phyloP scores from a whole-genome alignment of 2,329 filamentous ascomycete species.

The Arthrobotrys conoides region DNA sequence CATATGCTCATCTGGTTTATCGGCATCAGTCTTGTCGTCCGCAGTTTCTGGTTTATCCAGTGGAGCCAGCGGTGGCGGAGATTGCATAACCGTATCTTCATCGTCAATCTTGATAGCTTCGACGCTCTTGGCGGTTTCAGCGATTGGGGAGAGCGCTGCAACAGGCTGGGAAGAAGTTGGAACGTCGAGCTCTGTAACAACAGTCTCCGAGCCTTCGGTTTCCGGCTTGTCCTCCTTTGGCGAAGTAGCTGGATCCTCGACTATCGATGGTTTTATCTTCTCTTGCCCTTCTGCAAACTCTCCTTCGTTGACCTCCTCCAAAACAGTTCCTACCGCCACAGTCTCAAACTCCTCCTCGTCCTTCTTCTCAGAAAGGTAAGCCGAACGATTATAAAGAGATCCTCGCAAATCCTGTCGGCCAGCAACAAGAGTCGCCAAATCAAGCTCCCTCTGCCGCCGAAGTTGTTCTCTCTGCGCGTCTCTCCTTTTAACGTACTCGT shows the following conservation, averaged over 20 bases:
- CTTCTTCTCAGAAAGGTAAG: constrained; percentile 48
- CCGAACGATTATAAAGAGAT: constrained; percentile 43
- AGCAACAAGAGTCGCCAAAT: constrained; percentile 59
- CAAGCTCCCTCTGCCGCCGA: constrained; percentile 78
- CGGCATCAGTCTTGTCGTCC: constrained; percentile 35
- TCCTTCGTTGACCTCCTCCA: constrained; percentile 78
- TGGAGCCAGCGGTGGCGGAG: constrained; percentile 48
- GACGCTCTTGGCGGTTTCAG: constrained; percentile 44
- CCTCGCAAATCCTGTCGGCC: constrained; percentile 50
- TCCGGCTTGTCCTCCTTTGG: constrained; percentile 48
- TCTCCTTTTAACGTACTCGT: constrained; percentile 84
- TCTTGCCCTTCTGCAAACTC: constrained; percentile 66
- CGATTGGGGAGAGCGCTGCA: constrained; percentile 46
- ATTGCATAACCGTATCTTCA: constrained; percentile 59
- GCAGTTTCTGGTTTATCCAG: constrained; percentile 38
- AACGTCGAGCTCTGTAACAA: constrained; percentile 57
- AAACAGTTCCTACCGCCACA: constrained; percentile 78
- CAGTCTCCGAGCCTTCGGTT: constrained; percentile 33
- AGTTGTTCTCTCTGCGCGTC: constrained; percentile 86
- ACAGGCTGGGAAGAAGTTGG: constrained; percentile 48
- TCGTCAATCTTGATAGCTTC: constrained; percentile 58
- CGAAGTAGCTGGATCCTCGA: constrained; percentile 55
- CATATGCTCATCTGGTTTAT: constrained; percentile 55
- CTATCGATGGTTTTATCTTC: constrained; percentile 57
- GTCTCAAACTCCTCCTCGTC: constrained; percentile 96